phyloP scores from a whole-genome alignment of 306 rosid species.

The Vigna trinervia region DNA sequence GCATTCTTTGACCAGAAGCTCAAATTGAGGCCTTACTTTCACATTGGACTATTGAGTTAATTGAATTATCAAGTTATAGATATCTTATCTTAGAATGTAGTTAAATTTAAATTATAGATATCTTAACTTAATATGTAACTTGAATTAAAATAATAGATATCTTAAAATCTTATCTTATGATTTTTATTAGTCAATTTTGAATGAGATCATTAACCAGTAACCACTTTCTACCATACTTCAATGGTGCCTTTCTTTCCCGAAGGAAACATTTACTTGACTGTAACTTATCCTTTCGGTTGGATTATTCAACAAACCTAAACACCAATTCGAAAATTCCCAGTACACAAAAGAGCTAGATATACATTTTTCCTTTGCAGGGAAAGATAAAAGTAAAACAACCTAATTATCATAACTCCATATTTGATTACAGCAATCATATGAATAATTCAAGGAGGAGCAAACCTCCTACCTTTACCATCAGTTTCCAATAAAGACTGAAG shows the following conservation, averaged over 20 bases:
- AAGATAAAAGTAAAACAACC: conserved; percentile 1
- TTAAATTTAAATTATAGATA: neutral
- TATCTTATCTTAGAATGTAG: neutral
- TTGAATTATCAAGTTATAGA: neutral
- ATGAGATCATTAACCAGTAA: neutral
- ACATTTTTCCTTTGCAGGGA: conserved; percentile 4
- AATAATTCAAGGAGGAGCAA: conserved; percentile 34
- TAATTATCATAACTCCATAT: conserved; percentile 17
- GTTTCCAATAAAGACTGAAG: conserved; percentile 12
- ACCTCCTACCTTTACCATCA: conserved; percentile 35
- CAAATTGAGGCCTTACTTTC: neutral
- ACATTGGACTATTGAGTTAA: neutral
- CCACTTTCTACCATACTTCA: neutral
- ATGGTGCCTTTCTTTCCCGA: neutral
- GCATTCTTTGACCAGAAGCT: neutral
- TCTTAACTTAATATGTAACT: neutral
- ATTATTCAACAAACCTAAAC: neutral
- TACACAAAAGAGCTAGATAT: neutral
- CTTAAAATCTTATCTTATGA: neutral
- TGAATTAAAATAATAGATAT: neutral
- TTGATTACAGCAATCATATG: conserved; percentile 18
- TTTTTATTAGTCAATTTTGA: neutral
- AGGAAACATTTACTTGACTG: neutral
- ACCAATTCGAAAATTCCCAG: neutral
- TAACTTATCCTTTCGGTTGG: neutral